Evolutionary conservation across 1,284 basidiomycete species (phyloP), one percentile per base, ranked within the genome.

Genomic region (Sporisorium graminicola): DNA sequence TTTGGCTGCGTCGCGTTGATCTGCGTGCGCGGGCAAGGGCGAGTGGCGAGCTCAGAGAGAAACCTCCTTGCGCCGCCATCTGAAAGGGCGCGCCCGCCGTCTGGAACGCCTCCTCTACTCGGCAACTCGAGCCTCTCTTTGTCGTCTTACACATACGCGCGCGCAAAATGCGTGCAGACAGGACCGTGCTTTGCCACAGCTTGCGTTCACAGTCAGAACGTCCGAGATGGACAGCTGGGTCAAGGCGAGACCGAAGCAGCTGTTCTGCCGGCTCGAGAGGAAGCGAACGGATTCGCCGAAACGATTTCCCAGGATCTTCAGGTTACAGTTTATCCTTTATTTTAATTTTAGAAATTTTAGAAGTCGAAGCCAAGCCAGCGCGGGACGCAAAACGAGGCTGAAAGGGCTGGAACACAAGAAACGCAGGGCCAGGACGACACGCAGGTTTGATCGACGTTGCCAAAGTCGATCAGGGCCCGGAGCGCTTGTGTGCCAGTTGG

Each of bases 401-500:
- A 5, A 31, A 20, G 10, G 35, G 22, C 31, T 29, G 40, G 27
- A 40, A 54, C 53, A 44, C 18, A 26, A 3, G 22, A 13, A 42
- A 22, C 13, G n/a, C 13, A 20, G n/a, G 20, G 16, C n/a, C 29
- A 22, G 31, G 20, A 13, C n/a, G 4, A 29, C 40, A 29, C 53
- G 43, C 56, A 35, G 44, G 33, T 58, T 58, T 58, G 56, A 58
- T 58, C 56, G 44, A 58, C 56, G 33, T 35, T 31, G 44, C 42
- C 29, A 24, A 27, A 44, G 22, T 42, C 52, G 42, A 54, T 42
- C 52, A 42, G n/a, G 37, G 52, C 16, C 35, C 22, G 8, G 14
- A n/a, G 24, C 35, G 27, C 26, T 44, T 42, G 55, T n/a, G n/a
- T n/a, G n/a, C n/a, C n/a, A n/a, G n/a, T n/a, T n/a, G n/a, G 55